Conservation (phyloP, 2,329 filamentous ascomycete genomes). For the Curvularia eragrostidis region DNA sequence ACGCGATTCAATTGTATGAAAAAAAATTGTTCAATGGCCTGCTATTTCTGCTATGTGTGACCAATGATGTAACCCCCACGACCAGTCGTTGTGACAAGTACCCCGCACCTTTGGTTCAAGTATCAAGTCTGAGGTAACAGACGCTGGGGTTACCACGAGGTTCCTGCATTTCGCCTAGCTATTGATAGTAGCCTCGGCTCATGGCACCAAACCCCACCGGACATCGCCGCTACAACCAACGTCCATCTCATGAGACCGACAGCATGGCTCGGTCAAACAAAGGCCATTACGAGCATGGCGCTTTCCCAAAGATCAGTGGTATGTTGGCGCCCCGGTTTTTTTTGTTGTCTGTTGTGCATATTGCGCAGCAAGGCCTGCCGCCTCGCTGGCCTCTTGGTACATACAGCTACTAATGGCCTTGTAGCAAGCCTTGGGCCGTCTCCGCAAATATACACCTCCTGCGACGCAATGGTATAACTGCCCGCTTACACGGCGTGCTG, state of each 20-base stretch:
- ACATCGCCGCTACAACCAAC: conserved; percentile 13
- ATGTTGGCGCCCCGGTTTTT: conserved; percentile 11
- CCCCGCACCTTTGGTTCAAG: neutral
- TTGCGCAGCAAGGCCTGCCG: neutral
- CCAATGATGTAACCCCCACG: neutral
- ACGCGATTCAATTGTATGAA: conserved; percentile 47
- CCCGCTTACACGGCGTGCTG: conserved; percentile 72
- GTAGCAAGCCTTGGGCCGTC: conserved; percentile 60
- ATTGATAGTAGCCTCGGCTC: conserved; percentile 37
- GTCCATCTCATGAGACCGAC: conserved; percentile 30
- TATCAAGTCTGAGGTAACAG: neutral
- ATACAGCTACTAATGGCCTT: conserved; percentile 18
- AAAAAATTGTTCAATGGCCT: conserved; percentile 28
- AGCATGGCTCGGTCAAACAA: conserved; percentile 43
- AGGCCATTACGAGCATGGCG: conserved; percentile 36
- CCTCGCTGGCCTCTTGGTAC: neutral
- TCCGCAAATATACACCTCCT: conserved; percentile 63
- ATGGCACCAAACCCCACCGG: conserved; percentile 34
- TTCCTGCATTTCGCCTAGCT: conserved; percentile 9
- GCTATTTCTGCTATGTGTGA: neutral
- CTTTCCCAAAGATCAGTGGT: conserved; percentile 42
- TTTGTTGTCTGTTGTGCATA: neutral
- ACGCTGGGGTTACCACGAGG: conserved; percentile 12
- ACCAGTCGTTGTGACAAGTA: neutral
- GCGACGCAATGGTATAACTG: conserved; percentile 64